Evolutionary conservation across 257 asterid genomes (phyloP), one percentile per base, ranked within the genome.

Genomic region (Solanum etuberosum): DNA sequence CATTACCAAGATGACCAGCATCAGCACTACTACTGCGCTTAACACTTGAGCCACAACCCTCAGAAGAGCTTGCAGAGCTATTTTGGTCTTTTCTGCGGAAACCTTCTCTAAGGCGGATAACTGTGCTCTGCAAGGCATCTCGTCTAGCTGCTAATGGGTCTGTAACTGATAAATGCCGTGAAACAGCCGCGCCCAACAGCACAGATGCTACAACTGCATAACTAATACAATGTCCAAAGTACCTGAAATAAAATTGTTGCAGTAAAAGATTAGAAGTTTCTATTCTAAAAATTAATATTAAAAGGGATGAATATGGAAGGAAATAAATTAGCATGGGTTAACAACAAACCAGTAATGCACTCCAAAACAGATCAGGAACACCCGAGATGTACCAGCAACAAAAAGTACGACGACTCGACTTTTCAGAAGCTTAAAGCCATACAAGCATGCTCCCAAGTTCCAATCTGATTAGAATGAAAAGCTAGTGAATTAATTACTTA

Each of bases 21-120:
- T 97, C 99, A 63, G 99, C 99, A 94, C 99, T 96, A 89, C 99
- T 96, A 91, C 98, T 97, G 42, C 99, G 98, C 90, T 97, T 97
- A 85, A 97, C 93, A 91, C 99, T 97, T 59, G 99, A 97, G 74
- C 99, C 98, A 91, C 98, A 95, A 84, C 98, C 99, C 88, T 96
- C 99, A 67, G 99, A 97, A 61, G 99, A 96, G 94, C 98, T 96
- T 85, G 98, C 95, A 71, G 99, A 96, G 90, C 96, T 93, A 90
- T 93, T 94, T 86, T 92, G 98, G 86, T 96, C 99, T 85, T 96
- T 97, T 89, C 90, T 96, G 21, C 98, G 98, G 86, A 97, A 97
- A 86, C 99, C 98, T 90, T 96, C 98, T 92, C 99, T 90, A 38
- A 97, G 96, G 87, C 99, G 99, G 88, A 96, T 93, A 65, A 97